Conservation (phyloP, 2,329 filamentous ascomycete species). For the Colletotrichum tropicale region DNA sequence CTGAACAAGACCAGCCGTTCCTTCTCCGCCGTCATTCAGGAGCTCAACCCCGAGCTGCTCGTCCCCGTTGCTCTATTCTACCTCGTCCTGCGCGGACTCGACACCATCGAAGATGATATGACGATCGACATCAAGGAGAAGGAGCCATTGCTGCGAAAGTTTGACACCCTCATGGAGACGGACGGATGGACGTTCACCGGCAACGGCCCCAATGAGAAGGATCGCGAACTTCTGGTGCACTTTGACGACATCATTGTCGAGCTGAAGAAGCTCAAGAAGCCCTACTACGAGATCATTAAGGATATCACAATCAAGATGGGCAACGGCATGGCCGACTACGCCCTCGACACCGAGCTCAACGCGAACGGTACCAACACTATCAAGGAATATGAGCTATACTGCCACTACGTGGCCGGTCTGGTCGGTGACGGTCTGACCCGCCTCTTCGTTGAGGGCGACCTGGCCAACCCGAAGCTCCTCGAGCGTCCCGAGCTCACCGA, state of each 20-base stretch:
- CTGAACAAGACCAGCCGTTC: constrained; percentile 90
- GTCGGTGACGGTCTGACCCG: constrained; percentile 93
- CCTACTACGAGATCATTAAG: constrained; percentile 85
- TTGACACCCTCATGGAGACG: constrained; percentile 77
- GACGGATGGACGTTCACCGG: constrained; percentile 91
- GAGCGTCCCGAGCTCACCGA: constrained; percentile 83
- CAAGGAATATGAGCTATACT: constrained; percentile 94
- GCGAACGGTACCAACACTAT: constrained; percentile 81
- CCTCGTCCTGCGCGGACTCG: constrained; percentile 85
- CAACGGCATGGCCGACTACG: constrained; percentile 98
- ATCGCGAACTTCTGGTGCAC: constrained; percentile 87
- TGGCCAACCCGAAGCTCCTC: constrained; percentile 85
- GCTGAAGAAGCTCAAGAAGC: constrained; percentile 85
- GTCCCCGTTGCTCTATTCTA: constrained; percentile 93
- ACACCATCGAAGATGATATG: constrained; percentile 99
- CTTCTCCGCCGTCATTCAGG: constrained; percentile 91
- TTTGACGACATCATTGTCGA: constrained; percentile 88
- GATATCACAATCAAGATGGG: constrained; percentile 96
- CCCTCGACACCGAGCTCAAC: constrained; percentile 80
- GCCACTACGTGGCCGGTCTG: constrained; percentile 98
- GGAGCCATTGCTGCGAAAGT: constrained; percentile 83
- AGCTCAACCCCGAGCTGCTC: constrained; percentile 92
- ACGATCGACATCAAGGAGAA: constrained; percentile 83
- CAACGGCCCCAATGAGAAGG: constrained; percentile 91
- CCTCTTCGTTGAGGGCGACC: constrained; percentile 84